Base-by-base conservation (phyloP, 306 rosid species). In the Begonia peltatifolia region DNA sequence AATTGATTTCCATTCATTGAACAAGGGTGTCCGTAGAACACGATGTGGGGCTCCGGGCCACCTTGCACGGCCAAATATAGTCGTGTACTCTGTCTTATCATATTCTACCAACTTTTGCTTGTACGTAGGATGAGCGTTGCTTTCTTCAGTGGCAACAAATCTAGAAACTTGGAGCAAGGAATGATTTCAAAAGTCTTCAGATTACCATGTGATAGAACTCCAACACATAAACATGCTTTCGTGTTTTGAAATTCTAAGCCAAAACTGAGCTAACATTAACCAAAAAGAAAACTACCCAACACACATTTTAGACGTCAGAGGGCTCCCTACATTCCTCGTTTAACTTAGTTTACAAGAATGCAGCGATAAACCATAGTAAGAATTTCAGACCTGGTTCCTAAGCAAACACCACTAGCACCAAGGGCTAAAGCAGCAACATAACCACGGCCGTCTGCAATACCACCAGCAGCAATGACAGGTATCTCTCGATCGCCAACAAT, bases 361-460 rank as follows among this genome's bases (percentile, higher is more conserved):
- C 8, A 2, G 38, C 0, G 38, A 30, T 30, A 30, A 48, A 13
- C 9, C 54, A 47, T 16, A 48, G 25, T 55, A 47, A 56, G 20
- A 46, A 14, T 59, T 65, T 47, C 71, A 56, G 53, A 87, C 96
- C 94, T 84, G 2, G 96, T 84, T 57, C 95, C 96, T 11, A 79
- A 62, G 70, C 87, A 75, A 41, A 84, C 50, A 14, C 86, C 96
- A 52, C 62, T 74, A 59, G 96, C 93, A 48, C 96, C 96, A 55
- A 88, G 88, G 60, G 96, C 96, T 59, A 88, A 52, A 14, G 88
- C 88, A 57, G 95, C 96, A 55, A 79, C 96, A 79, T 84, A 88
- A 41, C 94, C 94, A 9, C 87, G 74, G 1, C 72, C 79, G 70
- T 84, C 93, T 12, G 67, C 87, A 52, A 88, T 88, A 49, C 80